These are phyloP conservation scores for Babesia bovis DNA, from an alignment of 169 alveolate genomes.

Conservation along the genomic window DNA sequence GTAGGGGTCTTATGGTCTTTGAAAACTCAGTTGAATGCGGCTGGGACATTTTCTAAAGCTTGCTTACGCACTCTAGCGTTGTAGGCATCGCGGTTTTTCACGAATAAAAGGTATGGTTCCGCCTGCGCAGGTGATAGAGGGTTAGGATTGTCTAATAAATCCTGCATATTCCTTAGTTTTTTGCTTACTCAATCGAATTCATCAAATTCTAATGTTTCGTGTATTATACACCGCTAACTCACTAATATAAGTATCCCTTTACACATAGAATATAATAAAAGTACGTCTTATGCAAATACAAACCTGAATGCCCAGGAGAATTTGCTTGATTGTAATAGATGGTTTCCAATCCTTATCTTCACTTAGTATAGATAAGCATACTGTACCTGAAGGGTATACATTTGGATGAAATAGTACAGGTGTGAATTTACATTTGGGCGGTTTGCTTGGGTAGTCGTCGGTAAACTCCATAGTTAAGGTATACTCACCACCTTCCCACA, in stretches of 20 bases:
- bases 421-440: constrained; percentile 98
- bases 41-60: constrained; percentile 66
- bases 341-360: constrained; percentile 99
- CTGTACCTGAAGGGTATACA: constrained; percentile 98
- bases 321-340: constrained; percentile 96
- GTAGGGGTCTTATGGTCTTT: no score
- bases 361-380: constrained; percentile 95
- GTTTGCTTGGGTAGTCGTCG: constrained; percentile 99
- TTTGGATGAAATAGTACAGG: constrained; percentile 98
- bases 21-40: constrained; percentile 3
- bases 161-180: constrained; percentile 84
- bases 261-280: no score
- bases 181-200: no score
- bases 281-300: neutral
- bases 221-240: no score
- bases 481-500: constrained; percentile 98
- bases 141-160: constrained; percentile 95
- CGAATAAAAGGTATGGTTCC: constrained; percentile 91
- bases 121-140: constrained; percentile 97
- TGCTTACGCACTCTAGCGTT: constrained; percentile 74
- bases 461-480: constrained; percentile 95
- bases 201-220: no score
- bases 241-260: no score
- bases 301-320: constrained; percentile 95
- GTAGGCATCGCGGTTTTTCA: constrained; percentile 90